These are phyloP conservation scores for Fusarium poae DNA, from an alignment of 2,329 filamentous ascomycete species.

Conservation along the genomic window DNA sequence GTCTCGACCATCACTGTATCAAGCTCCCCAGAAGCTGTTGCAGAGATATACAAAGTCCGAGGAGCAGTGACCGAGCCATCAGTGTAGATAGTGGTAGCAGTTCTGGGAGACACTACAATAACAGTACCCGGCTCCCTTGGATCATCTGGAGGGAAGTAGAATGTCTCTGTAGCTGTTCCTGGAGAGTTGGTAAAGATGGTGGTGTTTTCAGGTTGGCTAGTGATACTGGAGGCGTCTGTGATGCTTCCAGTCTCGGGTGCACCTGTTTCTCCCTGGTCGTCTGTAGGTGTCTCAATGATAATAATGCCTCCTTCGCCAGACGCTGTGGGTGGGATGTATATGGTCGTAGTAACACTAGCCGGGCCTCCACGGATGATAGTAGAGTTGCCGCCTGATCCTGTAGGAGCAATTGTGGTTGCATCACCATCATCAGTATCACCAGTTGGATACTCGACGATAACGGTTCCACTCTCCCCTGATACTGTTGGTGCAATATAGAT, in stretches of 20 bases:
- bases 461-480: constrained; percentile 4
- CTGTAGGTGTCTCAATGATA: constrained; percentile 16
- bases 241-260: neutral
- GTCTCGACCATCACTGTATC: constrained; percentile 29
- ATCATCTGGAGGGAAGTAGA: constrained; percentile 20
- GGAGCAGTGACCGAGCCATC: constrained; percentile 15
- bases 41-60: constrained; percentile 5
- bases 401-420: constrained; percentile 2
- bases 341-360: neutral
- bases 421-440: neutral
- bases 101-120: neutral
- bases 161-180: constrained; percentile 7
- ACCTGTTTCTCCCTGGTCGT: fast-evolving
- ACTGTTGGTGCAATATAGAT: constrained; percentile 6
- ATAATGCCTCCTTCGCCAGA: constrained; percentile 11
- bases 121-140: constrained; percentile 8
- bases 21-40: constrained; percentile 7
- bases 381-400: constrained; percentile 2
- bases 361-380: constrained; percentile 2
- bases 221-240: neutral
- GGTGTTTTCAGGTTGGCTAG: neutral
- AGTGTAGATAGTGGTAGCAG: constrained; percentile 10
- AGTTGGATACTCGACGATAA: constrained; percentile 20
- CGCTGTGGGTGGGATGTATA: constrained; percentile 7
- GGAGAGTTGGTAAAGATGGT: constrained; percentile 12